Conservation (phyloP, 2,329 filamentous ascomycete species). For the Lasiodiplodia hormozganensis region DNA sequence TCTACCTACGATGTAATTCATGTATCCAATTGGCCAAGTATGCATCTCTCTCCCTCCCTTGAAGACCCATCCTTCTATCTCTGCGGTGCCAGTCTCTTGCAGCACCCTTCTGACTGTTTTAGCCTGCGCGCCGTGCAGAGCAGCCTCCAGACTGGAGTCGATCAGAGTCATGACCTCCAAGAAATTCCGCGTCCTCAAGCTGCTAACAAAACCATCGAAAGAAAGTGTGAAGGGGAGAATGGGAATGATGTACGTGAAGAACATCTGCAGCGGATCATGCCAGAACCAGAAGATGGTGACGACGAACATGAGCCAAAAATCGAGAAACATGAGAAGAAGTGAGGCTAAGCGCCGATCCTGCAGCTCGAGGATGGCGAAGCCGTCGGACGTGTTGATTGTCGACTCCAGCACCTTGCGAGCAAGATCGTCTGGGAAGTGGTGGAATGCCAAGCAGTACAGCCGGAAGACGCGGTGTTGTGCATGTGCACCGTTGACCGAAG, state of each 20-base stretch:
- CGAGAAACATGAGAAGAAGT: slow-evolving; percentile 42
- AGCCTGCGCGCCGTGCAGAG: slow-evolving; percentile 52
- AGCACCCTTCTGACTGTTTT: slow-evolving; percentile 9
- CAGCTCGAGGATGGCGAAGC: slow-evolving; percentile 77
- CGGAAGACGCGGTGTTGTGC: slow-evolving; percentile 59
- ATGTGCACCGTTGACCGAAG: background rate
- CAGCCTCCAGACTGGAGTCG: slow-evolving; percentile 41
- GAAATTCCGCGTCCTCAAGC: slow-evolving; percentile 70
- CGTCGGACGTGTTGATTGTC: slow-evolving; percentile 69
- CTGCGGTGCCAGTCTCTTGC: slow-evolving; percentile 47
- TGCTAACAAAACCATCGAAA: slow-evolving; percentile 73
- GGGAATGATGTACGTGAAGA: slow-evolving; percentile 71
- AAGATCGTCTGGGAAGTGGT: slow-evolving; percentile 73
- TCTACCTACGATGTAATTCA: slow-evolving; percentile 53
- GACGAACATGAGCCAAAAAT: slow-evolving; percentile 57
- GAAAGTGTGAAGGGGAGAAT: slow-evolving; percentile 71
- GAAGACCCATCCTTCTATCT: slow-evolving; percentile 50
- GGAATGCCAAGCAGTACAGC: slow-evolving; percentile 76
- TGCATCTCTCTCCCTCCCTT: slow-evolving; percentile 50
- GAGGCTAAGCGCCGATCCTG: slow-evolving; percentile 62
- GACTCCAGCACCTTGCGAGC: slow-evolving; percentile 68
- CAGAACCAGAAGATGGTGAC: slow-evolving; percentile 61
- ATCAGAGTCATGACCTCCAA: slow-evolving; percentile 69
- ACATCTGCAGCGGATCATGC: slow-evolving; percentile 61
- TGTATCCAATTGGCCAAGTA: slow-evolving; percentile 57